Percentiles rank a stretch among this genome's conserved stretches.
These are phyloP conservation scores for Brachypodium distachyon DNA, from an alignment of 202 grass and related monocot genomes.

Conservation along the genomic window DNA sequence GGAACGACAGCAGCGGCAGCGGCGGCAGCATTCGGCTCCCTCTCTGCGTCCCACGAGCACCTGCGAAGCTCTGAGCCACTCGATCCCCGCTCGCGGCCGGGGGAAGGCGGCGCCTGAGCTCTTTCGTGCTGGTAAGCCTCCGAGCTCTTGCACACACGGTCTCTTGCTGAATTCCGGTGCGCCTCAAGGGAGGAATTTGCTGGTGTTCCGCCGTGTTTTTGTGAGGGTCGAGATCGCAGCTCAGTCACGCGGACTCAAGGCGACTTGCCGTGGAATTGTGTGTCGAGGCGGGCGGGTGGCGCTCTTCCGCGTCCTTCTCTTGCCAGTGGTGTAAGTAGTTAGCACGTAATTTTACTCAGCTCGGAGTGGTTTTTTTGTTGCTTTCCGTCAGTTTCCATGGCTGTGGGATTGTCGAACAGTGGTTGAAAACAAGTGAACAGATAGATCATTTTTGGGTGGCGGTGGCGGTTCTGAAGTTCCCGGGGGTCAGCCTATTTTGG, in stretches of 20 bases:
- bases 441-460: neutral
- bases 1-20: neutral
- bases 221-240: neutral
- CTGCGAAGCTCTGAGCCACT: neutral
- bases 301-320: neutral
- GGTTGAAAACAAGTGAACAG: neutral
- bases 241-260: too few species aligned
- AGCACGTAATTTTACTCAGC: neutral
- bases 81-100: neutral
- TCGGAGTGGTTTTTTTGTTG: neutral
- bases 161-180: neutral
- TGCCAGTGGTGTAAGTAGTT: neutral
- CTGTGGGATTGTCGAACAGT: neutral
- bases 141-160: too few species aligned
- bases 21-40: constrained; percentile 12
- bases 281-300: neutral
- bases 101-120: neutral
- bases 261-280: neutral
- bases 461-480: neutral
- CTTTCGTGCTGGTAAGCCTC: constrained; percentile 12
- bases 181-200: neutral
- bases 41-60: neutral
- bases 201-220: neutral
- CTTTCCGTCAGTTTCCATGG: neutral
- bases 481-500: neutral